Evolutionary conservation across 2,329 filamentous ascomycete genomes (phyloP), one percentile per base, ranked within the genome.

Genomic region (Hypoxylon sp.): DNA sequence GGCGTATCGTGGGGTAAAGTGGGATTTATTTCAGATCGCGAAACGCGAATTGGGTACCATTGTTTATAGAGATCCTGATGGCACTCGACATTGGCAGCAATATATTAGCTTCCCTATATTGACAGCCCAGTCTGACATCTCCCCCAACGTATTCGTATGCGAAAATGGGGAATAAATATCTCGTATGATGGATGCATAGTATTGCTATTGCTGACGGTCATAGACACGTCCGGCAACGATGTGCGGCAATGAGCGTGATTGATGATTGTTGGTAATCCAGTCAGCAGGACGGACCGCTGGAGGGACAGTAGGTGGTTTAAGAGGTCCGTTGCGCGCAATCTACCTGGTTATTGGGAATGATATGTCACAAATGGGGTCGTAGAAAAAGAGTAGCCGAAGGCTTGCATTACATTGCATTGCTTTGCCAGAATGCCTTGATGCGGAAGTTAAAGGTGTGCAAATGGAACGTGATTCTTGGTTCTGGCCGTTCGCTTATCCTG

Each of bases 341-440:
- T 64, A 63, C 67, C 67, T 64, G 67, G 67, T 69, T 62, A 35
- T 67, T 63, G 67, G 67, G 60, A 67, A 69, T 67, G 67, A 69
- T 65, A 66, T 51, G 59, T 71, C 59, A 61, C 15, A 67, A 39
- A 67, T 46, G 24, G 62, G 11, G 52, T 51, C n/a, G 58, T 21
- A 51, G 32, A 52, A 15, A 27, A 46, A 54, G 10, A 27, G 31
- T 47, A 55, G 39, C 51, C 17, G 29, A 13, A 29, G 59, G 24
- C 53, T 50, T 50, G 44, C 57, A 65, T 62, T 67, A 50, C 69
- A 69, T 52, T 51, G 58, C 69, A 65, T 54, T 53, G 52, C 24
- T 47, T 65, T 51, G 42, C 48, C 11, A 53, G 42, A 39, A 67
- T 32, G 32, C 46, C 56, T 56, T 19, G 59, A 58, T 27, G 48